These are phyloP conservation scores for Sporothrix euskadiensis DNA, from an alignment of 2,329 filamentous ascomycete species.

Conservation along the genomic window DNA sequence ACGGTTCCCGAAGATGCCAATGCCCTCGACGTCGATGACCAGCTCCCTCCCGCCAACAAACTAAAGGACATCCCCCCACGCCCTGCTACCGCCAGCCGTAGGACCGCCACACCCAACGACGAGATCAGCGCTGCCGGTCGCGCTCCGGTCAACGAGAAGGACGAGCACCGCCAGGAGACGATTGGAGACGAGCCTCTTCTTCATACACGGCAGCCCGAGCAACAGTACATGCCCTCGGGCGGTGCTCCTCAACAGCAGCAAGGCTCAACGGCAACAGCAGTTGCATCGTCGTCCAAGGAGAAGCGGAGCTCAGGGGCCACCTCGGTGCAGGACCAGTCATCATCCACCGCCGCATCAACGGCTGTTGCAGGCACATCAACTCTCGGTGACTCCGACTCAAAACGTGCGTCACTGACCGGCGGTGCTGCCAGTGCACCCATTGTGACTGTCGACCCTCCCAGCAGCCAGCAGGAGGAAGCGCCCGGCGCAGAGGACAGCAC, in stretches of 20 bases:
- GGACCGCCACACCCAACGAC: conserved; percentile 55
- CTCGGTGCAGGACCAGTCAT: conserved; percentile 48
- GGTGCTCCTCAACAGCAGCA: neutral
- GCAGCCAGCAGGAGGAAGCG: conserved; percentile 28
- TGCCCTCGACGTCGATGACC: conserved; percentile 53
- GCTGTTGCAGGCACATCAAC: conserved; percentile 33
- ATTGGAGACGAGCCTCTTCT: conserved; percentile 27
- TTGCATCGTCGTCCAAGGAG: conserved; percentile 43
- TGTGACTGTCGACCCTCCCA: conserved; percentile 47
- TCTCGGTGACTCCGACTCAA: conserved; percentile 48
- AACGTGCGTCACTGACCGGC: conserved; percentile 43
- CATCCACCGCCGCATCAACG: conserved; percentile 28
- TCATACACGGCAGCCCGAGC: conserved; percentile 28
- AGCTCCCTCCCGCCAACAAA: conserved; percentile 57
- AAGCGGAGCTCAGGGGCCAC: conserved; percentile 51
- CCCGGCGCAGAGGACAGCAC: conserved; percentile 32
- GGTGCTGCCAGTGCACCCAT: conserved; percentile 43
- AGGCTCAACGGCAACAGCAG: conserved; percentile 30
- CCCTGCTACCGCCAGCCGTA: conserved; percentile 56
- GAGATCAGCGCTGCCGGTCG: conserved; percentile 46
- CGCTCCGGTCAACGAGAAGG: conserved; percentile 53
- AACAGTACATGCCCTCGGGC: conserved; percentile 32
- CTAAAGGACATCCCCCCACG: conserved; percentile 58
- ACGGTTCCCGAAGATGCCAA: conserved; percentile 62
- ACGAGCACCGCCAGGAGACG: conserved; percentile 39